Base-by-base conservation (phyloP, 2,329 filamentous ascomycete genomes). In the Cephalotrichum gorgonifer region DNA sequence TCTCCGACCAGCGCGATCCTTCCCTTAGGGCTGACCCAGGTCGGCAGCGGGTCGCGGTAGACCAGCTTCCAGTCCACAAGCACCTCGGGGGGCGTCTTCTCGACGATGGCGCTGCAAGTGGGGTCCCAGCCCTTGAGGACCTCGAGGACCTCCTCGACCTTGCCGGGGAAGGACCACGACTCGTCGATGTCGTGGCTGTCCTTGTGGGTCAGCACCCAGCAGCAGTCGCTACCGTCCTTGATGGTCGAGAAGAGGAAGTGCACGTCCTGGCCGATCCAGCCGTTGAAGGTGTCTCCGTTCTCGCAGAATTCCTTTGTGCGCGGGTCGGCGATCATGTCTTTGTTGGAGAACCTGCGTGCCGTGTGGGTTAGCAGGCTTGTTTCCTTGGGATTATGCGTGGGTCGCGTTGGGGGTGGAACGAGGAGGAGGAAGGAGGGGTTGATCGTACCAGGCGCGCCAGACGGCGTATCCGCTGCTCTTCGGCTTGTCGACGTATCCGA, bases 231-330 rank as follows among this genome's bases (percentile, higher is more conserved):
- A 25, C 74, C 75, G 53, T 69, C 65, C 60, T 78, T 78, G 54
- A 80, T 72, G 3, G 76, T 76, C 6, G 73, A 74, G 55, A 78
- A 78, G 1, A 80, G 62, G 52, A 78, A 75, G 54, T 78, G 75
- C 45, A 75, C 71, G 53, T 79, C 73, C 2, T 74, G 73, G 2
- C 76, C 75, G 49, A 79, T 73, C 77, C 72, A 75, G 25, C 76
- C 76, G 49, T 77, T 77, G 61, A 79, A 79, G 0, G 74, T 76
- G 57, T 81, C 77, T 3, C 35, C 35, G 50, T 78, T 68, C 30
- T 64, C 66, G 54, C 75, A 78, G 49, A 79, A 76, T 31, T 77
- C 67, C 28, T 69, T 70, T 2, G 75, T 79, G 22, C 66, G 60
- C 1, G 74, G 71, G 53, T 79, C 74, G 9, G 62, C 61, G 20